Evolutionary conservation across 306 rosid species (phyloP).

Genomic region (Glycine tomentella): DNA sequence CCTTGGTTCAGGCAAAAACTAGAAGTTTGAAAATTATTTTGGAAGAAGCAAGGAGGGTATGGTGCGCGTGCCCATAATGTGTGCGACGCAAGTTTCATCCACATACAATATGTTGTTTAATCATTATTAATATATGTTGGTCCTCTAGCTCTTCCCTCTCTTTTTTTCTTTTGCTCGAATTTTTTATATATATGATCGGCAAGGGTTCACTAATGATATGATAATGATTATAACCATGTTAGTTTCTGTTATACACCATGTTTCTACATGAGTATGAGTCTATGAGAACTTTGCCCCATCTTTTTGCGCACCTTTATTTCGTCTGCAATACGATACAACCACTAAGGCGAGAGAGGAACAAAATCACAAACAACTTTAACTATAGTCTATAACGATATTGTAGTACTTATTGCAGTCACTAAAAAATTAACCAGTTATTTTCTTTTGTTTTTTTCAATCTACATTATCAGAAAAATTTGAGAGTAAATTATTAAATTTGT

Average conservation of each 20-base stretch:
- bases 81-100: conserved; percentile 3
- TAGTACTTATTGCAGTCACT: too few relatives aligned
- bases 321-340: not conserved
- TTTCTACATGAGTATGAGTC: not conserved
- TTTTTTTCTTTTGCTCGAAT: not conserved
- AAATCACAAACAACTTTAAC: not conserved
- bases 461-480: too few relatives aligned
- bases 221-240: conserved; percentile 35
- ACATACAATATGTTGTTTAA: conserved; percentile 3
- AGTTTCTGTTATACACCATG: not conserved
- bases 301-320: not conserved
- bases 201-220: conserved; percentile 16
- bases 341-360: not conserved
- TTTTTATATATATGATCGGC: not conserved
- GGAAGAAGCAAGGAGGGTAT: not conserved
- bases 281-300: not conserved
- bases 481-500: too few relatives aligned
- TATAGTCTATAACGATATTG: too few relatives aligned
- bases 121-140: not conserved
- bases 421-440: too few relatives aligned
- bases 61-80: not conserved
- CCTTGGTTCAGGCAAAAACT: conserved; percentile 31
- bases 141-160: not conserved
- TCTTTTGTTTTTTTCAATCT: too few relatives aligned
- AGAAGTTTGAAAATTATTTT: conserved; percentile 18